Evolutionary conservation across 1,284 basidiomycete species (phyloP).

Genomic region (Laetiporus sulphureus): DNA sequence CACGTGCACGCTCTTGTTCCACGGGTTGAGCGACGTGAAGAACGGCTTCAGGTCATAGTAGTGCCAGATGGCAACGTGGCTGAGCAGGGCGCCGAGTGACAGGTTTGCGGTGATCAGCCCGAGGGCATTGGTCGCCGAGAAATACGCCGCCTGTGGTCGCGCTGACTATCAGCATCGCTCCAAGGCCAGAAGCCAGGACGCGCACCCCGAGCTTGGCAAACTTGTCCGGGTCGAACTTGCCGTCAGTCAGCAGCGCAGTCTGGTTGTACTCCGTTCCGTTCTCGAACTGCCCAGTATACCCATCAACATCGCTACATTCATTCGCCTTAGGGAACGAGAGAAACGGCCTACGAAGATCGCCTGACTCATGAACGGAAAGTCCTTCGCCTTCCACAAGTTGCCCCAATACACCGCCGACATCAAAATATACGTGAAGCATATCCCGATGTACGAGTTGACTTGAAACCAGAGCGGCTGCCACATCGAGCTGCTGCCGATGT

Average conservation of each 20-base stretch:
- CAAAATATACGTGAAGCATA: slow-evolving; percentile 20
- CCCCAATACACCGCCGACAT: slow-evolving; percentile 17
- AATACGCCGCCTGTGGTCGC: slow-evolving; percentile 21
- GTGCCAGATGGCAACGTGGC: slow-evolving; percentile 25
- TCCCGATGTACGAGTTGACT: slow-evolving; percentile 26
- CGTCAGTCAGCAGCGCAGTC: slow-evolving; percentile 30
- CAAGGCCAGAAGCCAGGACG: background rate
- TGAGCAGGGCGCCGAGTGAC: slow-evolving; percentile 21
- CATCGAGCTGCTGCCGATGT: slow-evolving; percentile 38
- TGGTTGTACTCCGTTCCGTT: slow-evolving; percentile 35
- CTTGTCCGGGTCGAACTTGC: slow-evolving; percentile 22
- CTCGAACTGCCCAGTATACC: slow-evolving; percentile 11
- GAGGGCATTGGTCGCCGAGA: slow-evolving; percentile 25
- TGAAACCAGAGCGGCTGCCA: slow-evolving; percentile 36
- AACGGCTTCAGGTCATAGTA: slow-evolving; percentile 31
- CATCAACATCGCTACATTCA: background rate
- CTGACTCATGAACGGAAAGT: slow-evolving; percentile 39
- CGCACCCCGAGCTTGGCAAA: slow-evolving; percentile 19
- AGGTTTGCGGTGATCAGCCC: slow-evolving; percentile 25
- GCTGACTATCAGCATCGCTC: background rate
- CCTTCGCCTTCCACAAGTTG: slow-evolving; percentile 30
- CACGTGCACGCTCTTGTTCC: slow-evolving; percentile 20
- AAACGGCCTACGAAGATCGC: slow-evolving; percentile 26
- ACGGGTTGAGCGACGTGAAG: slow-evolving; percentile 24
- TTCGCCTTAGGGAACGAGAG: background rate